Percentiles rank a stretch among this genome's conserved stretches.
These are phyloP conservation scores for Candida khao-thaluensis DNA, from an alignment of 805 yeast genomes.

Conservation along the genomic window DNA sequence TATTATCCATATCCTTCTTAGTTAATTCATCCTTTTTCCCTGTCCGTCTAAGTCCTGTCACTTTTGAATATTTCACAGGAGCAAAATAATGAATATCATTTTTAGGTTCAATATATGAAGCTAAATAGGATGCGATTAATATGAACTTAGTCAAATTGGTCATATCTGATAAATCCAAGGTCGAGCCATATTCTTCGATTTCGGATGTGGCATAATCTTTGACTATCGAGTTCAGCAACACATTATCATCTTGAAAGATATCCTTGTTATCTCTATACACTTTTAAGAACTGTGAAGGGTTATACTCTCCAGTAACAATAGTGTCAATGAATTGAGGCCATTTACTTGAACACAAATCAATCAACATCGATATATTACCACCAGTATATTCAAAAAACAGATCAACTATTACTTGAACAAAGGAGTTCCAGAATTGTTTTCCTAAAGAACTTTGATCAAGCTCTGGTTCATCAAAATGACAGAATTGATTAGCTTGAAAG, in stretches of 20 bases:
- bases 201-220: constrained; percentile 24
- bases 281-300: constrained; percentile 30
- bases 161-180: constrained; percentile 41
- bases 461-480: constrained; percentile 21
- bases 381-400: constrained; percentile 47
- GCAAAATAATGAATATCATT: constrained; percentile 73
- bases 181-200: constrained; percentile 21
- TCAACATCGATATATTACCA: constrained; percentile 36
- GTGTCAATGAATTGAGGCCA: constrained; percentile 37
- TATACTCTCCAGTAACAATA: constrained; percentile 20
- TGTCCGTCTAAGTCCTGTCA: constrained; percentile 34
- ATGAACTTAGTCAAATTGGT: constrained; percentile 65
- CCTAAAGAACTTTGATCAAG: constrained; percentile 17
- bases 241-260: constrained; percentile 30
- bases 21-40: constrained; percentile 21
- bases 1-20: constrained; percentile 52
- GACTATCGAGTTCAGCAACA: constrained; percentile 29
- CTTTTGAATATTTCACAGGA: constrained; percentile 41
- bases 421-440: constrained; percentile 41
- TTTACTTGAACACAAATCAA: constrained; percentile 27
- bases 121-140: constrained; percentile 78
- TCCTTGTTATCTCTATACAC: constrained; percentile 32
- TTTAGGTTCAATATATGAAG: constrained; percentile 71
- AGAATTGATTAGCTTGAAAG: constrained; percentile 28
- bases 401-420: constrained; percentile 44